Conservation (phyloP, 2,329 filamentous ascomycete genomes). For the Bisporella sp. region DNA sequence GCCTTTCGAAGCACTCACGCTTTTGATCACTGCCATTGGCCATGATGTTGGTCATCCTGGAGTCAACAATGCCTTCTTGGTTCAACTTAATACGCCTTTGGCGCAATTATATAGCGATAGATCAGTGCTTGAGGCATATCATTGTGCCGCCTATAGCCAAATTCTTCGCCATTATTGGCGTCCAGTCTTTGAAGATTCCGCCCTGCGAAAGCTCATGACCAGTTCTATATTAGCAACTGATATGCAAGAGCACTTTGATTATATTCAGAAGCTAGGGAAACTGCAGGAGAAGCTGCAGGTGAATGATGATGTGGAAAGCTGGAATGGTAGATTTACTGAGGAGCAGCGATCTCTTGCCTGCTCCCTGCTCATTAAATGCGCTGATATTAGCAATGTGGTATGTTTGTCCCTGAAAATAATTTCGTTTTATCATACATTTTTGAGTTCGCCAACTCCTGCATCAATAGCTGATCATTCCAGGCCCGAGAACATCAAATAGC, state of each 20-base stretch:
- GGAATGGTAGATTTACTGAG: conserved; percentile 69
- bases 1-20: conserved; percentile 80
- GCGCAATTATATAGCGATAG: conserved; percentile 96
- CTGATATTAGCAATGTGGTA: conserved; percentile 97
- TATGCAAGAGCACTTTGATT: conserved; percentile 95
- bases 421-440: background rate
- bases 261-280: conserved; percentile 82
- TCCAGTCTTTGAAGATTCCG: conserved; percentile 65
- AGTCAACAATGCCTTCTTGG: conserved; percentile 94
- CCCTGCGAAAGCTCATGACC: conserved; percentile 86
- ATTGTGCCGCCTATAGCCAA: conserved; percentile 94
- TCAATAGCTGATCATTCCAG: conserved; percentile 37
- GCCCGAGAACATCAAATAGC: conserved; percentile 79
- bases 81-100: conserved; percentile 84
- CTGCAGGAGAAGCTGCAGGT: conserved; percentile 71
- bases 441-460: background rate
- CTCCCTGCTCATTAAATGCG: conserved; percentile 91
- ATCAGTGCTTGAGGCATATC: conserved; percentile 93
- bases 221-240: conserved; percentile 96
- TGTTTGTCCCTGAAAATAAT: conserved; percentile 31
- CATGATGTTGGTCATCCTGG: conserved; percentile 97
- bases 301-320: conserved; percentile 60
- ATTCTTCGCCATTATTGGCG: conserved; percentile 93
- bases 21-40: conserved; percentile 92
- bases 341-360: conserved; percentile 78